Base-by-base conservation (phyloP, 495 filamentous ascomycete genomes). In the Xylaria venustula region DNA sequence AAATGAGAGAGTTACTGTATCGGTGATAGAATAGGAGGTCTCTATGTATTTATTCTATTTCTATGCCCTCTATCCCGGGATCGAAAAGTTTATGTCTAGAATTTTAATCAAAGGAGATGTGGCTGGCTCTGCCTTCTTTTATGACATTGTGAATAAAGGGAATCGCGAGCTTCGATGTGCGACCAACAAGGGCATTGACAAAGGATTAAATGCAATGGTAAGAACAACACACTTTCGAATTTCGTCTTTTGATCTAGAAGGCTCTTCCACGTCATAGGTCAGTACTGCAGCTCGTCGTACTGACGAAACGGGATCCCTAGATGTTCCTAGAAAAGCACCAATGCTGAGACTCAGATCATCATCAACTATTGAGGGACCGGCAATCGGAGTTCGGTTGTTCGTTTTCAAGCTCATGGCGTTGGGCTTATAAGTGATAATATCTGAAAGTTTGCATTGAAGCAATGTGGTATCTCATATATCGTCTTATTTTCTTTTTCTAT, bases 391-490 rank as follows among this genome's bases (percentile, higher is more conserved):
- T 34, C 4, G 30, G 30, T 4, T 7, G 7, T 37, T 58, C 15
- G 15, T 50, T 36, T 42, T 19, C 1, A 58, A 49, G 22, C 2
- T 14, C 8, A 26, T 42, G 15, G 4, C 36, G 30, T n/a, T 23
- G n/a, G n/a, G n/a, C n/a, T n/a, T n/a, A n/a, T n/a, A n/a, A n/a
- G n/a, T 2, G 14, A 7, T 44, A 7, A n/a, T 41, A 15, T 22
- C 17, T 34, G 19, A 46, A 40, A 44, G 25, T 41, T 53, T 50
- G 20, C 34, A 54, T 22, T 49, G 20, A 28, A 58, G 55, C 52
- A 61, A 61, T 61, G 19, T 64, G 64, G 66, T 64, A 66, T 66
- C 58, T 62, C 36, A 45, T 46, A 19, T 54, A 54, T 34, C 20
- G 15, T 34, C 45, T 7, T 47, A 19, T 8, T 7, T 47, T 30